Percentiles rank a stretch among this genome's conserved stretches.
These are phyloP conservation scores for Xylariales sp. DNA, from an alignment of 2,329 filamentous ascomycete genomes.

Conservation along the genomic window DNA sequence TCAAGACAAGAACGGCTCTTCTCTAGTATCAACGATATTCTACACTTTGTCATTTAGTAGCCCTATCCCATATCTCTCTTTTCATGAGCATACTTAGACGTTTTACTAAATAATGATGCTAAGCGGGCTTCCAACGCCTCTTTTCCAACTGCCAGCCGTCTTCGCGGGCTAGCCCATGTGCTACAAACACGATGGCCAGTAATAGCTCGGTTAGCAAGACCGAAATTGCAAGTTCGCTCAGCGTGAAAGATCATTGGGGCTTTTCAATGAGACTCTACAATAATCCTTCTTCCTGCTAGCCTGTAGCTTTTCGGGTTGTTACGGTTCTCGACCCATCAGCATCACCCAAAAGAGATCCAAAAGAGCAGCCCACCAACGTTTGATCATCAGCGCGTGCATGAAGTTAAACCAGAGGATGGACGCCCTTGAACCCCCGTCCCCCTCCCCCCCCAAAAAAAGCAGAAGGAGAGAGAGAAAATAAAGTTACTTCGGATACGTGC, in stretches of 20 bases:
- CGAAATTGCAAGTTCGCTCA: constrained; percentile 28
- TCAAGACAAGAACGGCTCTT: constrained; percentile 2
- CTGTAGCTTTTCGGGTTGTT: constrained; percentile 30
- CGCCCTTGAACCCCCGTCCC: constrained; percentile 29
- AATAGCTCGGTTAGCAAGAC: constrained; percentile 5
- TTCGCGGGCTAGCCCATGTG: not conserved
- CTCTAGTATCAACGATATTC: not conserved
- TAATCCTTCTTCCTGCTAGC: constrained; percentile 31
- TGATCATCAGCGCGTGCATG: constrained; percentile 49
- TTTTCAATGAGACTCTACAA: constrained; percentile 24
- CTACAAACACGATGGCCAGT: not conserved
- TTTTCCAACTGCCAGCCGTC: constrained; percentile 6
- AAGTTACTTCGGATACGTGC: constrained; percentile 9
- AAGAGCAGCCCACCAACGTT: constrained; percentile 44
- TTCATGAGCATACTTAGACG: no score
- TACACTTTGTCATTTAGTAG: not conserved
- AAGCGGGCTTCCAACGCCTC: constrained; percentile 21
- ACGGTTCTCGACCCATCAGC: constrained; percentile 25
- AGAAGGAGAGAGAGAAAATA: not conserved
- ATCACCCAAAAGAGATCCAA: constrained; percentile 39
- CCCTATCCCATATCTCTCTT: not conserved
- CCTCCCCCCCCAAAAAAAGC: no score
- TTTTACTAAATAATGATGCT: not conserved
- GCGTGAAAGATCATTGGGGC: constrained; percentile 19
- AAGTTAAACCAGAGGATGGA: constrained; percentile 48